phyloP scores from a whole-genome alignment of 2,329 filamentous ascomycete species.

The Stagonosporopsis chrysanthemi region DNA sequence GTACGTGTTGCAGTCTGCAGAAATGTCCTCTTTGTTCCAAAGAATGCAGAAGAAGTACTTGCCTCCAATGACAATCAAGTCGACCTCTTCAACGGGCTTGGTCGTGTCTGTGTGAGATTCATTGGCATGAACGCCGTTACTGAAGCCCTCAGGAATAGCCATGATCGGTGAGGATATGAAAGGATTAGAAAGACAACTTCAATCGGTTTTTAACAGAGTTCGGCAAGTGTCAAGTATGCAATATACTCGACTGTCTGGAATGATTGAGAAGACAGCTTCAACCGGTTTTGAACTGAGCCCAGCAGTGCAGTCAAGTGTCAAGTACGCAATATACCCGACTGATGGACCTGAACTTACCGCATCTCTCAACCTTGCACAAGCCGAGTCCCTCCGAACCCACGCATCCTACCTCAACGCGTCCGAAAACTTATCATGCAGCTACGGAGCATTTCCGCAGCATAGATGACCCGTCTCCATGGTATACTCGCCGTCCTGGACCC shows the following conservation, averaged over 20 bases:
- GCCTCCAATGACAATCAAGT: constrained; percentile 30
- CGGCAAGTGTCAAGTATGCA: not conserved
- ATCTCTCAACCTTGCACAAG: not conserved
- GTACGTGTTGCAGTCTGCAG: too few relatives aligned
- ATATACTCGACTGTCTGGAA: not conserved
- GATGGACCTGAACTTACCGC: not conserved
- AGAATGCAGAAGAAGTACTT: not conserved
- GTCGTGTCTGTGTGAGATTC: not conserved
- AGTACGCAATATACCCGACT: not conserved
- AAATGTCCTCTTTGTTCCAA: too few relatives aligned
- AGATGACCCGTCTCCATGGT: not conserved
- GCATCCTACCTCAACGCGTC: not conserved
- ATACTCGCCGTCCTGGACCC: not conserved
- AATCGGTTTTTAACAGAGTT: not conserved
- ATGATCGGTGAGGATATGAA: not conserved
- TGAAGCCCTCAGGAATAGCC: constrained; percentile 2
- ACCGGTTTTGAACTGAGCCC: not conserved
- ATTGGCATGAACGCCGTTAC: not conserved
- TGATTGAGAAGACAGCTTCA: not conserved
- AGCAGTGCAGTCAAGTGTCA: not conserved
- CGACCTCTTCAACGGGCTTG: constrained; percentile 13
- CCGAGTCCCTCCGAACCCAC: not conserved
- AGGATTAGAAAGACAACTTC: not conserved
- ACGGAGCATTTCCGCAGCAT: constrained; percentile 13
- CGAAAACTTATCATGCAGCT: not conserved